phyloP scores from a whole-genome alignment of 257 asterid genomes.

The Plantago major region DNA sequence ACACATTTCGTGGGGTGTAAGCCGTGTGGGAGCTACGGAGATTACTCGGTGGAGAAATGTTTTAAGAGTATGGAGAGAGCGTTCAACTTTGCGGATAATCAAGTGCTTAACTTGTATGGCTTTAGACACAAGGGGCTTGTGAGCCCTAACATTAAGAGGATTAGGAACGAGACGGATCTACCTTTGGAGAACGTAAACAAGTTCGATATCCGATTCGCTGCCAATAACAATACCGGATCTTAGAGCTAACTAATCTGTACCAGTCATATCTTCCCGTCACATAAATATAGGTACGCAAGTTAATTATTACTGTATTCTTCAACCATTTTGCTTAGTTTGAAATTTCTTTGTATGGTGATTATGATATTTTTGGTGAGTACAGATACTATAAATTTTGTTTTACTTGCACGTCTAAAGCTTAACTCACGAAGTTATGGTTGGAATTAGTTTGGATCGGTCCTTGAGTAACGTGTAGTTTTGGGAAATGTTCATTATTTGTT shows the following conservation, averaged over 20 bases:
- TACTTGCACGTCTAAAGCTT: no score
- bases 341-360: no score
- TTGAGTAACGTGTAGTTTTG: conserved; percentile 1
- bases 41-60: conserved; percentile 85
- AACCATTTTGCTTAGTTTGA: no score
- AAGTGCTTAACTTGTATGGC: conserved; percentile 79
- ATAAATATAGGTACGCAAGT: conserved; percentile 37
- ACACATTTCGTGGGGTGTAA: conserved; percentile 96
- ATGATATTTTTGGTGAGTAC: no score
- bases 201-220: conserved; percentile 70
- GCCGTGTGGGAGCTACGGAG: conserved; percentile 92
- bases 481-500: not conserved
- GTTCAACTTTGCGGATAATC: conserved; percentile 92
- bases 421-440: no score
- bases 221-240: conserved; percentile 32
- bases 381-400: no score
- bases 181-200: conserved; percentile 68
- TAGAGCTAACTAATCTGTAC: conserved; percentile 34
- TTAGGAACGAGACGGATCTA: conserved; percentile 68
- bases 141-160: conserved; percentile 83
- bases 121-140: conserved; percentile 89
- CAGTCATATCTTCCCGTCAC: not conserved
- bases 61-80: conserved; percentile 91
- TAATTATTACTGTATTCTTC: not conserved
- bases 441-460: not conserved